Base-by-base conservation (phyloP, 352 stramenopile species). In the Phytopythium vexans region DNA sequence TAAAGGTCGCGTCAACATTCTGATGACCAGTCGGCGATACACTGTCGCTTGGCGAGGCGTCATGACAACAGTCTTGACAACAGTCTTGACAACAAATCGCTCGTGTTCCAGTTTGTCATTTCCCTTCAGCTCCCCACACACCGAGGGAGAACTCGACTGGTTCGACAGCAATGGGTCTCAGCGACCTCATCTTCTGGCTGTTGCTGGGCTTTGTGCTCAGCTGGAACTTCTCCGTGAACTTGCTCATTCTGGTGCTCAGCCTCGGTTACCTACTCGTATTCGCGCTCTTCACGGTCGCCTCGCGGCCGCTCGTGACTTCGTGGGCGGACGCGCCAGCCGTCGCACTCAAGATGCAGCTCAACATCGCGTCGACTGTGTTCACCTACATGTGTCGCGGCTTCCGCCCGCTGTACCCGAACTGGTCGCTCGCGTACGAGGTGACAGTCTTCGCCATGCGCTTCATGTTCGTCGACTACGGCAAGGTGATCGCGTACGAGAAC, bases 371-470 rank as follows among this genome's bases (percentile, higher is more conserved):
- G 1, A 56, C 52, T 9, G 12, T 56, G 35, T 34, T 42, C n/a
- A 37, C 41, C 16, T 60, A 50, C 40, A 35, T 42, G 16, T 7
- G 15, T 3, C 52, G 58, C 42, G 60, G 64, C 8, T 70, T 64
- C 43, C 37, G 49, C 4, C 64, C 56, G 15, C 48, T 69, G 4
- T 61, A 66, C 40, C 66, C 63, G 3, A 52, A 68, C 27, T 79
- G 70, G 70, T 72, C 63, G 8, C 45, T 79, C 33, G 15, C 50
- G 16, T 71, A 73, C 34, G 69, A 78, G 38, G 33, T 78, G 27
- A 46, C 51, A 21, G 61, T 62, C 46, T 53, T 50, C 0, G 62
- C 58, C 49, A 69, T 72, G 62, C 68, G 65, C 35, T 67, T 52
- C 39, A 41, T 38, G 16, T 70, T 70, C 6, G 57, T 58, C 14